phyloP scores from a whole-genome alignment of 192 early-diverging fungal species.

The Coemansia sp. region DNA sequence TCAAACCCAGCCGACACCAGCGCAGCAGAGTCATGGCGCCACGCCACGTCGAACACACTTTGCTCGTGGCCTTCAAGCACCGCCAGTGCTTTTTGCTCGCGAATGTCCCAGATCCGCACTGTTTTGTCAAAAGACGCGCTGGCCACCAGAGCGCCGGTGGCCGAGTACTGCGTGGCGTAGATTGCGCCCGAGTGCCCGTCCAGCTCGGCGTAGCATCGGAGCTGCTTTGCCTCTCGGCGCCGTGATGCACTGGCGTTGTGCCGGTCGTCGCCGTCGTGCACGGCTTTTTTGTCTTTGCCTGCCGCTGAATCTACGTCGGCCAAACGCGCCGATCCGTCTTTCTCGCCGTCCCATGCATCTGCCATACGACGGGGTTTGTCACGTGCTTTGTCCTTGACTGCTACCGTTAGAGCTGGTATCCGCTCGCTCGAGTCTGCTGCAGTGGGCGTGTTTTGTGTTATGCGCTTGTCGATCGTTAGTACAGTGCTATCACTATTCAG shows the following conservation, averaged over 20 bases:
- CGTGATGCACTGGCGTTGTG: constrained; percentile 11
- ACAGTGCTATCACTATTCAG: too few relatives aligned
- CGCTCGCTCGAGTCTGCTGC: too few relatives aligned
- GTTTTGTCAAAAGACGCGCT: constrained; percentile 96
- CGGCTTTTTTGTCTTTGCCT: constrained; percentile 17
- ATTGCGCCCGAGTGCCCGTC: constrained; percentile 89
- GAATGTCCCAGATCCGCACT: constrained; percentile 84
- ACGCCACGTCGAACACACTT: constrained; percentile 53
- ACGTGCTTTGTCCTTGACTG: constrained; percentile 3
- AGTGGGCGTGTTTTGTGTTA: too few relatives aligned
- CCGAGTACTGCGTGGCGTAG: constrained; percentile 88
- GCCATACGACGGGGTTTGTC: constrained; percentile 17
- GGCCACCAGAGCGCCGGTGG: constrained; percentile 74
- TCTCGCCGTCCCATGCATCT: constrained; percentile 13
- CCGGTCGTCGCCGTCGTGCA: constrained; percentile 8
- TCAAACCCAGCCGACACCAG: constrained; percentile 49
- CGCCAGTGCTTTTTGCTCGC: constrained; percentile 46
- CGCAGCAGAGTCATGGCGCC: constrained; percentile 37
- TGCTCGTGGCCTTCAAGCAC: constrained; percentile 60
- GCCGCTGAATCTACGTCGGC: constrained; percentile 6
- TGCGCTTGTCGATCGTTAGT: too few relatives aligned
- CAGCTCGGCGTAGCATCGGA: constrained; percentile 49
- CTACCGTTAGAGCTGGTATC: not conserved
- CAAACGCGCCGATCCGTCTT: constrained; percentile 5
- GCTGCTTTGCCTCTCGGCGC: constrained; percentile 49